Evolutionary conservation across 164 flowering plant species (phyloP).

Genomic region (Piper longum): DNA sequence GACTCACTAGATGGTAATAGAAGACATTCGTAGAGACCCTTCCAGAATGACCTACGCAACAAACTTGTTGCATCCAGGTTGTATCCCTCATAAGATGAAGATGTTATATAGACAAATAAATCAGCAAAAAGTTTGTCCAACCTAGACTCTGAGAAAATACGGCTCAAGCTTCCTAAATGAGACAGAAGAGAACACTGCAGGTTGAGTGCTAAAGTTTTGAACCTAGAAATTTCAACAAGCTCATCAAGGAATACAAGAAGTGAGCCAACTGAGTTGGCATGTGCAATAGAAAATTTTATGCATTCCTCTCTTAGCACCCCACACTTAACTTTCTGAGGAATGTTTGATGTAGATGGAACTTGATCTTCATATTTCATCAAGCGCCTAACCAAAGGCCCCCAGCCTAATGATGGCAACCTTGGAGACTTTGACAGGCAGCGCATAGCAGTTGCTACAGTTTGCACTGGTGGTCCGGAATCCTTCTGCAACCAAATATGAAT

Average conservation of each 20-base stretch:
- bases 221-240: slow-evolving; percentile 60
- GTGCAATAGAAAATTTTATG: slow-evolving; percentile 50
- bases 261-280: slow-evolving; percentile 51
- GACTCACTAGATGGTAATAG: slow-evolving; percentile 28
- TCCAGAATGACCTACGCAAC: slow-evolving; percentile 69
- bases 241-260: slow-evolving; percentile 70
- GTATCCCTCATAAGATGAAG: slow-evolving; percentile 21
- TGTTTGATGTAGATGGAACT: slow-evolving; percentile 15
- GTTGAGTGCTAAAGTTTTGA: slow-evolving; percentile 52
- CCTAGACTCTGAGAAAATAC: slow-evolving; percentile 62
- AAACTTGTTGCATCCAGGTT: slow-evolving; percentile 23
- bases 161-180: slow-evolving; percentile 45
- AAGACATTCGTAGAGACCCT: slow-evolving; percentile 48
- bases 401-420: slow-evolving; percentile 68
- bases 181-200: slow-evolving; percentile 49
- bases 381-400: slow-evolving; percentile 73
- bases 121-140: slow-evolving; percentile 54
- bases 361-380: slow-evolving; percentile 74
- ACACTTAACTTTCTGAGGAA: slow-evolving; percentile 15
- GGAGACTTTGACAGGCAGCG: slow-evolving; percentile 78
- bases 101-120: slow-evolving; percentile 30
- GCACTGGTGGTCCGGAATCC: slow-evolving; percentile 18
- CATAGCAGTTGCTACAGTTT: slow-evolving; percentile 36
- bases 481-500: slow-evolving; percentile 18
- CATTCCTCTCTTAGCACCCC: slow-evolving; percentile 55